Conservation (phyloP, 2,329 filamentous ascomycete species). For the Aspergillus jensenii region DNA sequence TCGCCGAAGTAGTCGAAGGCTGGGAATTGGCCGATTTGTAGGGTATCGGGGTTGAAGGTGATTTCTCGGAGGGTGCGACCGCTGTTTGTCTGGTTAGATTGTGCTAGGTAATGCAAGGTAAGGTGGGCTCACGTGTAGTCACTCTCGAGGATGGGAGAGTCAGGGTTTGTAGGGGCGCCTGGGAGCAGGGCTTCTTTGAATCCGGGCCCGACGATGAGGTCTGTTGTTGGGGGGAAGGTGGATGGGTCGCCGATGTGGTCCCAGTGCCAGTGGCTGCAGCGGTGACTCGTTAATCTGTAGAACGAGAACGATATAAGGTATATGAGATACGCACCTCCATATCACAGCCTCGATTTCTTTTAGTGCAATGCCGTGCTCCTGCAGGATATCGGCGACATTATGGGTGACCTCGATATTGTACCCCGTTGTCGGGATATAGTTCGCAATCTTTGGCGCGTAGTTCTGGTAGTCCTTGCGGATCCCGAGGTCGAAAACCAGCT, state of each 20-base stretch:
- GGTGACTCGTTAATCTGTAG: background rate
- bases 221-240: slow-evolving; percentile 23
- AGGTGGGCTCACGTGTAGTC: slow-evolving; percentile 15
- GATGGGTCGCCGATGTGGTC: slow-evolving; percentile 30
- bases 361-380: slow-evolving; percentile 12
- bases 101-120: background rate
- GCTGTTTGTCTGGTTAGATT: background rate
- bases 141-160: slow-evolving; percentile 13
- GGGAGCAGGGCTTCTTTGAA: slow-evolving; percentile 19
- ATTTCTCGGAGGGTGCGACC: slow-evolving; percentile 22
- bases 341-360: slow-evolving; percentile 27
- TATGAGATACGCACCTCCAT: slow-evolving; percentile 14
- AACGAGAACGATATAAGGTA: background rate
- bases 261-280: slow-evolving; percentile 27
- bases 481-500: slow-evolving; percentile 31
- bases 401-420: slow-evolving; percentile 21
- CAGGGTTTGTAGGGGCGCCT: slow-evolving; percentile 21
- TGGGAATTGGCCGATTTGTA: slow-evolving; percentile 35
- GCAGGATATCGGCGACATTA: slow-evolving; percentile 27
- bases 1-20: slow-evolving; percentile 55
- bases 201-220: slow-evolving; percentile 26
- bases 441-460: slow-evolving; percentile 21
- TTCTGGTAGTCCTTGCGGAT: slow-evolving; percentile 32
- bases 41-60: slow-evolving; percentile 3
- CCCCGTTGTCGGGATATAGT: slow-evolving; percentile 17